Conservation (phyloP, 2,329 filamentous ascomycete species). For the Trichothecium roseum region DNA sequence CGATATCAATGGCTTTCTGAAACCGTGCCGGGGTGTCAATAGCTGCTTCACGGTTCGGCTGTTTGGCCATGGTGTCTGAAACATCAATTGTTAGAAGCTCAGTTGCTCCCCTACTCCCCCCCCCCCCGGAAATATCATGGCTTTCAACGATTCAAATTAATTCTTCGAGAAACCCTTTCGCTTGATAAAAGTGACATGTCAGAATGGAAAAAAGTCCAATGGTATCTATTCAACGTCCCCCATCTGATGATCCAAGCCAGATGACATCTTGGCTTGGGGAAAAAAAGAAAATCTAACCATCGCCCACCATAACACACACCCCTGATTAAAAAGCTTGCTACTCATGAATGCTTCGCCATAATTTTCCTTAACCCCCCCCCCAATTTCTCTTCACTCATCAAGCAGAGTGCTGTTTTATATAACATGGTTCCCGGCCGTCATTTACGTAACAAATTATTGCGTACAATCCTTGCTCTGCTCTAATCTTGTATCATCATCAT, state of each 20-base stretch:
- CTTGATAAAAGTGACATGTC: too few relatives aligned
- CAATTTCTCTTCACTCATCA: not conserved
- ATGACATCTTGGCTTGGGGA: too few relatives aligned
- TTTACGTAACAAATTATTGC: not conserved
- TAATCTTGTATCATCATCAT: not conserved
- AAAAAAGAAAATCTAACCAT: slow-evolving; percentile 1
- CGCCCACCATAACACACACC: slow-evolving; percentile 1
- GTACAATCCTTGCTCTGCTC: not conserved
- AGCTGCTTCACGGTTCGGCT: too few relatives aligned
- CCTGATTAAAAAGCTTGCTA: not conserved
- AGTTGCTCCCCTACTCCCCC: too few relatives aligned
- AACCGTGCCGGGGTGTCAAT: not conserved
- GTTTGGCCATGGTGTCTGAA: slow-evolving; percentile 2
- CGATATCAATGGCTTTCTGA: not conserved
- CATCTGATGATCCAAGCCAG: too few relatives aligned
- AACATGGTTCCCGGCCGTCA: not conserved
- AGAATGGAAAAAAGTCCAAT: not conserved
- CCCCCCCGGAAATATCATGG: not conserved
- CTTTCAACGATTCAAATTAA: too few relatives aligned
- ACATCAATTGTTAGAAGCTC: not conserved
- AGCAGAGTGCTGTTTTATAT: not conserved
- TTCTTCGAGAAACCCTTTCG: too few relatives aligned
- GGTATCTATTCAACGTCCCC: not conserved
- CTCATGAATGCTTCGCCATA: not conserved
- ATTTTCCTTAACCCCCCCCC: not conserved